Evolutionary conservation across 371 early-diverging fungal species (phyloP).

Genomic region (Lichtheimia corymbifera): DNA sequence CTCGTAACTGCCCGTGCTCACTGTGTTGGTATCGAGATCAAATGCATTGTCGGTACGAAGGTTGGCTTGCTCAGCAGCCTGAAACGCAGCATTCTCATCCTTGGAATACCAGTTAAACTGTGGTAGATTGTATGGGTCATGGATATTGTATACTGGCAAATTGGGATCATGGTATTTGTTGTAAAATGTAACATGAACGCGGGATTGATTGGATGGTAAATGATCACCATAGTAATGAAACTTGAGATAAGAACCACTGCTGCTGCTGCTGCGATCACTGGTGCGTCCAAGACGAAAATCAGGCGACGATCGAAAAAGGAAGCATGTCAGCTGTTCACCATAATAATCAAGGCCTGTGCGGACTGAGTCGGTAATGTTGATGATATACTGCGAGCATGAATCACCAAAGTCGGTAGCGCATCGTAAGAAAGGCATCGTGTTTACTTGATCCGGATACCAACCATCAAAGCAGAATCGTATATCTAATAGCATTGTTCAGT

Average conservation of each 20-base stretch:
- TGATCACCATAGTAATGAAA: conserved; percentile 30
- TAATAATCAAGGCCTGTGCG: conserved; percentile 26
- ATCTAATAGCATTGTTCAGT: conserved; percentile 14
- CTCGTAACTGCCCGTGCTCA: conserved; percentile 24
- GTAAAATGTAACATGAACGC: conserved; percentile 25
- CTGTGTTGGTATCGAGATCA: conserved; percentile 13
- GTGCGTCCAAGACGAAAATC: conserved; percentile 18
- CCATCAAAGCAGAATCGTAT: conserved; percentile 41
- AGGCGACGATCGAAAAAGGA: conserved; percentile 21
- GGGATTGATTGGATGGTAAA: conserved; percentile 12
- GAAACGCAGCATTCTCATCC: conserved; percentile 29
- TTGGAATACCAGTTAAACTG: conserved; percentile 28
- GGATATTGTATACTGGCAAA: conserved; percentile 22
- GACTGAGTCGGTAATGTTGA: conserved; percentile 25
- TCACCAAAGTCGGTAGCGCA: conserved; percentile 32
- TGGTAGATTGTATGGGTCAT: conserved; percentile 4
- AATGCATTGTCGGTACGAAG: conserved; percentile 30
- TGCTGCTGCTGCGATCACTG: conserved; percentile 11
- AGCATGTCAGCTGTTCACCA: conserved; percentile 22
- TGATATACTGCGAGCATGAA: conserved; percentile 23
- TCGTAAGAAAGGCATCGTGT: conserved; percentile 1
- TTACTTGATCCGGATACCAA: conserved; percentile 14
- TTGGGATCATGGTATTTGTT: conserved; percentile 31
- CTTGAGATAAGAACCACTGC: conserved; percentile 23
- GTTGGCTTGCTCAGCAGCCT: conserved; percentile 30